Evolutionary conservation across 257 asterid genomes (phyloP).

Genomic region (Scutellaria galericulata): DNA sequence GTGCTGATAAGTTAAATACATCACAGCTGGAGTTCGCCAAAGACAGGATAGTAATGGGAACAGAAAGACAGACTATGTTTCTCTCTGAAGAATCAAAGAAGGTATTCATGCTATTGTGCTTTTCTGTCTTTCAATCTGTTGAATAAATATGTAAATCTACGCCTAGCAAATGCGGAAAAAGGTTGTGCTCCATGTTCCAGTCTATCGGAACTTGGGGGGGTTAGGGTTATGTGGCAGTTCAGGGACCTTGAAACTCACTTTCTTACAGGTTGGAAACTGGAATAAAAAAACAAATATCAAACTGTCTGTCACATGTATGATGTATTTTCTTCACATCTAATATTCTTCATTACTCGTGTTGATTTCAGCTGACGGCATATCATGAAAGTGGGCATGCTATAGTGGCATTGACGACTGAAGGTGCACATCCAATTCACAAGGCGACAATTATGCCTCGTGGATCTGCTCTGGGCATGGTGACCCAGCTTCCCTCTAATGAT

Average conservation of each 20-base stretch:
- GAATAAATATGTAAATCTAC: too few relatives aligned
- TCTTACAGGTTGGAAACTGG: too few relatives aligned
- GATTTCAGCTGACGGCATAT: constrained; percentile 89
- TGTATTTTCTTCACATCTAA: background rate
- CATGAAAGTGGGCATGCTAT: constrained; percentile 98
- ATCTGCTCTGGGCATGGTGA: constrained; percentile 95
- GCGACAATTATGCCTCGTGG: constrained; percentile 97
- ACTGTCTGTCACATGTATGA: background rate
- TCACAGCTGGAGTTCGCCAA: constrained; percentile 90
- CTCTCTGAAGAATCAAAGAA: constrained; percentile 91
- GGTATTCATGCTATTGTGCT: constrained; percentile 58
- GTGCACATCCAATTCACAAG: constrained; percentile 97
- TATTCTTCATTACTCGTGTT: background rate
- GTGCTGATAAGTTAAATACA: constrained; percentile 85
- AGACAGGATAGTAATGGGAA: constrained; percentile 98
- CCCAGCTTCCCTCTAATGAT: constrained; percentile 92
- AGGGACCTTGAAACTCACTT: too few relatives aligned
- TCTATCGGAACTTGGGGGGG: background rate
- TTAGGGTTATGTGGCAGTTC: too few relatives aligned
- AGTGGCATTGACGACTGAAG: constrained; percentile 92
- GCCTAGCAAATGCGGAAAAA: too few relatives aligned
- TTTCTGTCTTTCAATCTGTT: too few relatives aligned
- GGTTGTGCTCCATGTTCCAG: too few relatives aligned
- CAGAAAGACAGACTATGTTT: constrained; percentile 96
- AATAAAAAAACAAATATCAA: background rate